phyloP scores from a whole-genome alignment of 2,329 filamentous ascomycete genomes.

The Allantophomopsis cytisporea region DNA sequence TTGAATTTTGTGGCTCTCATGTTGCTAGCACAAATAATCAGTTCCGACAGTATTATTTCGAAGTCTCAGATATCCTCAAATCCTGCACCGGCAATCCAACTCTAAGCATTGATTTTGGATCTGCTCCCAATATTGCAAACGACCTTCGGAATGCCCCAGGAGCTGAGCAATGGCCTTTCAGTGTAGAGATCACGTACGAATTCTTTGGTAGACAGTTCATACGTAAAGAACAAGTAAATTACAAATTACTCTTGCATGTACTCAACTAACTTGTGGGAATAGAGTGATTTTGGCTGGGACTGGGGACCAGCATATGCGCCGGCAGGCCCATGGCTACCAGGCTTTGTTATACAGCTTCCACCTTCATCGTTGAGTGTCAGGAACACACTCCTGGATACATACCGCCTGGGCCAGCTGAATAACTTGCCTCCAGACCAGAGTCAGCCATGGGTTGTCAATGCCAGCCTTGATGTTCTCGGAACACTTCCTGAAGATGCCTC shows the following conservation, averaged over 20 bases:
- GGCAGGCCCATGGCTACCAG: constrained; percentile 48
- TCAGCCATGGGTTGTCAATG: constrained; percentile 45
- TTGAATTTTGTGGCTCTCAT: constrained; percentile 37
- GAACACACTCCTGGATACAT: constrained; percentile 43
- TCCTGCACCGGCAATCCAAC: no score
- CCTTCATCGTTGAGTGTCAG: constrained; percentile 28
- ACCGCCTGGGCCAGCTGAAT: constrained; percentile 42
- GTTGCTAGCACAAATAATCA: constrained; percentile 47
- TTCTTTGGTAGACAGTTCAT: constrained; percentile 40
- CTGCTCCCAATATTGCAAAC: constrained; percentile 36
- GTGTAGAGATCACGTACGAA: constrained; percentile 33
- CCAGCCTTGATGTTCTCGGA: constrained; percentile 43
- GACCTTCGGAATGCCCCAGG: constrained; percentile 30
- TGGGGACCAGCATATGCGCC: constrained; percentile 49
- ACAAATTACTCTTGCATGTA: no score
- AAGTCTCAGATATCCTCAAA: constrained; percentile 28
- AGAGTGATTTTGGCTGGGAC: constrained; percentile 50
- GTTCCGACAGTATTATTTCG: constrained; percentile 47
- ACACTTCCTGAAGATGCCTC: constrained; percentile 25
- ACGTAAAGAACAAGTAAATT: constrained; percentile 35
- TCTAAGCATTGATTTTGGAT: constrained; percentile 36
- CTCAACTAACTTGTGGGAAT: no score
- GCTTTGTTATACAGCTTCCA: constrained; percentile 37
- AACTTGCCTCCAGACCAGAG: constrained; percentile 41
- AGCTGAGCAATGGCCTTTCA: constrained; percentile 29